Evolutionary conservation across 768 basidiomycete genomes (phyloP), one percentile per base, ranked within the genome.

Genomic region (Sarcodon aspratus): DNA sequence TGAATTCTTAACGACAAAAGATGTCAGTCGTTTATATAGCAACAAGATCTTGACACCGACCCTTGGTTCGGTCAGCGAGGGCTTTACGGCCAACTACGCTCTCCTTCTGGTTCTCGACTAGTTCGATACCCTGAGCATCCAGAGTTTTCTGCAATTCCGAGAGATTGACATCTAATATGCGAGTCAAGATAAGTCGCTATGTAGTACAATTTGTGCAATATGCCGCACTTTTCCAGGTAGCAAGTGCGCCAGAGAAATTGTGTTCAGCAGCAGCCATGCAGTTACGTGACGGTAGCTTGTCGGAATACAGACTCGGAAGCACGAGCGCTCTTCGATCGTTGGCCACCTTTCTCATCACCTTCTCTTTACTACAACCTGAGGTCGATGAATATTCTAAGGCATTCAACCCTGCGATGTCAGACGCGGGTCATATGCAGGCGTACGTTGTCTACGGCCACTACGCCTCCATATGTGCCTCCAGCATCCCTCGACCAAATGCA

Each of bases 91-190:
- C 93, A 3, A 99, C 74, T 42, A 97, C 75, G 55, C 87, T 91
- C 70, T 98, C 95, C 70, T 97, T 99, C 73, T 97, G 94, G 67
- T 94, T 94, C 73, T 98, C 93, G 17, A 99, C 94, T 11, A 99
- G 74, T 66, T 98, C 94, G 33, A 97, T 75, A 4, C 93, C 94
- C 52, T 97, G 95, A 6, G 76, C 71, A 66, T 98, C 94, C 45
- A 99, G 78, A 4, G 82, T 85, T 69, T 91, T 94, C 67, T 98
- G 95, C 27, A 98, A 72, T 54, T 96, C 91, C 15, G 80, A 68
- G 46, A 99, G 76, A 63, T 88, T 84, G 58, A 99, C 86, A 54
- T 82, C 92, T 96, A 55, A 36, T 15, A 36, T 33, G 13, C 10
- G 12, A 38, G 37, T 33, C 21, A 27, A 27, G 40, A 12, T 57